phyloP scores from a whole-genome alignment of 306 rosid species.

The Luffa acutangula region DNA sequence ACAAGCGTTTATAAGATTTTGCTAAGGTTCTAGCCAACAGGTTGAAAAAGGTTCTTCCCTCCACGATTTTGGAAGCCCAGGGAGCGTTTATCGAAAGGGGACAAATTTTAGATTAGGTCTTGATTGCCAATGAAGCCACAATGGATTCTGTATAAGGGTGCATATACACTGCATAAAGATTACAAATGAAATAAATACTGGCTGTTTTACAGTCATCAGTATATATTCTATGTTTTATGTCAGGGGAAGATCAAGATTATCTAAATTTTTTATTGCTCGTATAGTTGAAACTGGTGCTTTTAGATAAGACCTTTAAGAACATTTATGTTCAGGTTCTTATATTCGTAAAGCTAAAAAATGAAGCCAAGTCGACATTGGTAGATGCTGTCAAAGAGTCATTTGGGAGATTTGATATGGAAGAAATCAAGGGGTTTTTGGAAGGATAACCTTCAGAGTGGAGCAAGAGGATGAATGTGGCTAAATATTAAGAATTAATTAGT shows the following conservation, averaged over 20 bases:
- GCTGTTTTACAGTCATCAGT: not conserved
- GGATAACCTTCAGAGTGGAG: not conserved
- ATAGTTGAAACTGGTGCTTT: not conserved
- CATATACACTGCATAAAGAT: not conserved
- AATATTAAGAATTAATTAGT: not conserved
- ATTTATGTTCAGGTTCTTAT: not conserved
- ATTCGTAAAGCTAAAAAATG: not conserved
- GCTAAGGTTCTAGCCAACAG: too few species aligned
- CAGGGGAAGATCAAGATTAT: not conserved
- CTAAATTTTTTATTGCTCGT: not conserved
- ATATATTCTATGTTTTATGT: not conserved
- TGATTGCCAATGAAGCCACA: not conserved
- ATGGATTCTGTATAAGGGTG: not conserved
- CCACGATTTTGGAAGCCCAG: too few species aligned
- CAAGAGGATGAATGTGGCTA: not conserved
- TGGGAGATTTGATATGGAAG: not conserved
- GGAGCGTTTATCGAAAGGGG: too few species aligned
- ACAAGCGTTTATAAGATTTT: too few species aligned
- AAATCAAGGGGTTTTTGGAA: not conserved
- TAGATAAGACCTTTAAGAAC: not conserved
- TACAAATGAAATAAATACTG: not conserved
- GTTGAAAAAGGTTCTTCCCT: too few species aligned
- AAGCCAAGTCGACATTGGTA: not conserved
- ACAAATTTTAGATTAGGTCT: too few species aligned
- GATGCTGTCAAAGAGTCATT: not conserved